phyloP scores from a whole-genome alignment of 805 yeast species.

The Yueomyces sp. region DNA sequence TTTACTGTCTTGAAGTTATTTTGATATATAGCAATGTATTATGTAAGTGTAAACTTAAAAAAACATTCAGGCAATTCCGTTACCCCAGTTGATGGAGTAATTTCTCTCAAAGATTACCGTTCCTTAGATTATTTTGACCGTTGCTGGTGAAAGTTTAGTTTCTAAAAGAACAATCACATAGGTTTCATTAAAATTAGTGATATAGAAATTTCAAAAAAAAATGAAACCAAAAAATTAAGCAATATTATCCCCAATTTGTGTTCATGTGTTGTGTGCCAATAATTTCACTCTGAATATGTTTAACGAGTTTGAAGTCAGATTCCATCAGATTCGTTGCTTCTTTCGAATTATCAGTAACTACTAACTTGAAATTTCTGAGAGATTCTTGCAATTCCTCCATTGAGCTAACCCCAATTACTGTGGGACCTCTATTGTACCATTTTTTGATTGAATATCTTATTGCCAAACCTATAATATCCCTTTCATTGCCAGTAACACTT shows the following conservation, averaged over 20 bases:
- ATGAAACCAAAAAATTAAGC: no score
- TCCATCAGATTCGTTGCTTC: conserved; percentile 19
- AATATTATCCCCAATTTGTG: conserved; percentile 45
- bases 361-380: conserved; percentile 36
- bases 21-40: no score
- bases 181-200: no score
- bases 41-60: no score
- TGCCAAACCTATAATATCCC: conserved; percentile 63
- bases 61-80: no score
- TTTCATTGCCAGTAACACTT: conserved; percentile 5
- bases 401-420: conserved; percentile 69
- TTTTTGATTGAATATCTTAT: conserved; percentile 56
- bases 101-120: no score
- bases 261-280: conserved; percentile 40
- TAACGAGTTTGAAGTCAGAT: conserved; percentile 32
- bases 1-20: no score
- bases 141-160: no score
- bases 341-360: conserved; percentile 18
- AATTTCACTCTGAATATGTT: conserved; percentile 28
- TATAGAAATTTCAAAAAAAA: no score
- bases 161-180: no score
- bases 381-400: conserved; percentile 54
- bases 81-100: no score
- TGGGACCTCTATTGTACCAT: conserved; percentile 44
- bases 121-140: no score